phyloP scores from a whole-genome alignment of 148 eudicot species.

The Spergularia marina region DNA sequence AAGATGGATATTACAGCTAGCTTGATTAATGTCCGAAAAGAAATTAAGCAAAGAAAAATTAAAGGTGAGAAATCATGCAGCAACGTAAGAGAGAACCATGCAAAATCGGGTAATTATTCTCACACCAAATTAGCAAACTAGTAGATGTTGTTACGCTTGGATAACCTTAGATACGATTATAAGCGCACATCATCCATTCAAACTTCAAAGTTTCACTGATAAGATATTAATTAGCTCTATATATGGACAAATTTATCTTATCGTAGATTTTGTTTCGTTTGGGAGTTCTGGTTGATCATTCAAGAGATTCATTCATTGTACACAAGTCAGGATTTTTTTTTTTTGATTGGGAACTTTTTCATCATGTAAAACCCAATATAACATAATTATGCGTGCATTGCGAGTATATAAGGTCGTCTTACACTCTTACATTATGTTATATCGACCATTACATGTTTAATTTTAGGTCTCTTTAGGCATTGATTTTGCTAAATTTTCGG shows the following conservation, averaged over 20 bases:
- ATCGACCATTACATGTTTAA: no score
- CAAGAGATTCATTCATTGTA: no score
- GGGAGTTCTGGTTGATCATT: not conserved
- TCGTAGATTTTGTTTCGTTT: not conserved
- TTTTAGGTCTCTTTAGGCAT: no score
- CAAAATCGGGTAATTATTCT: constrained; percentile 6
- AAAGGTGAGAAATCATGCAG: not conserved
- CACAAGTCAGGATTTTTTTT: no score
- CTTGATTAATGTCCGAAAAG: constrained; percentile 3
- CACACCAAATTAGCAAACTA: not conserved
- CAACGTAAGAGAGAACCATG: not conserved
- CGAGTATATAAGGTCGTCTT: no score
- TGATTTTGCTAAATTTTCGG: no score
- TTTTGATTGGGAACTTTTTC: no score
- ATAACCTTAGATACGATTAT: constrained; percentile 14
- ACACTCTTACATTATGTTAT: no score
- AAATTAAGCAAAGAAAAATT: not conserved
- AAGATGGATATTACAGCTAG: not conserved
- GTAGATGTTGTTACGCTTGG: constrained; percentile 11
- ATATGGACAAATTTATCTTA: constrained; percentile 1
- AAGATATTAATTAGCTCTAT: not conserved
- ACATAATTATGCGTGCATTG: no score
- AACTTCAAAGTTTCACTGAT: not conserved
- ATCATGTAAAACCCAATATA: no score
- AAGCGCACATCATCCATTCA: not conserved